Percentiles rank a stretch among this genome's conserved stretches.
These are phyloP conservation scores for Naganishia vishniacii DNA, from an alignment of 768 basidiomycete genomes.

Conservation along the genomic window DNA sequence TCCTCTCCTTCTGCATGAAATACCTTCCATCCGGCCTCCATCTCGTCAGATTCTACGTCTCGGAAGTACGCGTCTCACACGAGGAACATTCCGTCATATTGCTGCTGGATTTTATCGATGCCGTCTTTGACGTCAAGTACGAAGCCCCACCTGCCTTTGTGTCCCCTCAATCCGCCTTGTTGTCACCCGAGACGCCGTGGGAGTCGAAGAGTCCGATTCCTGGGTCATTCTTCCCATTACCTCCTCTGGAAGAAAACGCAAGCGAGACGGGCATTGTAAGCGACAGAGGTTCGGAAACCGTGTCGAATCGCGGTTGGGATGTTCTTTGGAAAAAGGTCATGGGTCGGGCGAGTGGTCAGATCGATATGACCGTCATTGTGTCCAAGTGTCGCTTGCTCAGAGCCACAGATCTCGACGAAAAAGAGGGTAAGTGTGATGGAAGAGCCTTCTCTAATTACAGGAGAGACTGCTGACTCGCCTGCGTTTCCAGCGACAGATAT, in stretches of 20 bases:
- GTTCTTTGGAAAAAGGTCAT: slow-evolving; percentile 8
- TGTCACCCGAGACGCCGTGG: slow-evolving; percentile 1
- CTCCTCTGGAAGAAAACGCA: background rate
- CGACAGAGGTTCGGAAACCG: background rate
- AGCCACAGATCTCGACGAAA: background rate
- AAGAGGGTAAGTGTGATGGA: background rate
- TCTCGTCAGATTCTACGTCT: slow-evolving; percentile 3
- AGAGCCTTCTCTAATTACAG: background rate
- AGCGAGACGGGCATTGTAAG: too few species aligned
- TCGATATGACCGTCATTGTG: background rate
- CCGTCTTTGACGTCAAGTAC: background rate
- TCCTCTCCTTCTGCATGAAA: slow-evolving; percentile 6
- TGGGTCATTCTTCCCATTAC: slow-evolving; percentile 3
- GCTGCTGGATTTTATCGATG: slow-evolving; percentile 1
- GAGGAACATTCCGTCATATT: background rate
- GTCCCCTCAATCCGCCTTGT: background rate
- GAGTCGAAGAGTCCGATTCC: background rate
- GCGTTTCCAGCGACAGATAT: background rate
- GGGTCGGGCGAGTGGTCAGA: slow-evolving; percentile 11
- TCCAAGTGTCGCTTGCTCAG: slow-evolving; percentile 11
- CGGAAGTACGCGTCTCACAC: background rate
- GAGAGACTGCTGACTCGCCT: background rate
- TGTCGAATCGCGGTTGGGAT: background rate
- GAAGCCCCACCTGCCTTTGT: slow-evolving; percentile 15
- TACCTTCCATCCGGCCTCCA: slow-evolving; percentile 10